These are phyloP conservation scores for Astraeus odoratus DNA, from an alignment of 768 basidiomycete species.

Conservation along the genomic window DNA sequence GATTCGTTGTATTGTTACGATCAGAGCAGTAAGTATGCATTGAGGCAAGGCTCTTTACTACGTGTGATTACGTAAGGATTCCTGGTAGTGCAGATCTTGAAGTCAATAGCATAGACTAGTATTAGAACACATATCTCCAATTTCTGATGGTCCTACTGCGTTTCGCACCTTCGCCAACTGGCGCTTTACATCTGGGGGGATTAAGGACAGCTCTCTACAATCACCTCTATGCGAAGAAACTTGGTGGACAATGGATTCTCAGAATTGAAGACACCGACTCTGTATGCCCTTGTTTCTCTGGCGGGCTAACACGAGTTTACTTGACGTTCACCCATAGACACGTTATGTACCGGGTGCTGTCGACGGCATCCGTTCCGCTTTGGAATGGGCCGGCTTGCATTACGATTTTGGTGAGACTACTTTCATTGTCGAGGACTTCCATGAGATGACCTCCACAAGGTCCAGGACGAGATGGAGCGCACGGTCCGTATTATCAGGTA, in stretches of 20 bases:
- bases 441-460: constrained; percentile 38
- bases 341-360: constrained; percentile 80
- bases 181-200: constrained; percentile 89
- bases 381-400: constrained; percentile 87
- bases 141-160: constrained; percentile 65
- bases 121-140: too few species aligned
- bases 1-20: too few species aligned
- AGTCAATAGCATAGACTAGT: too few species aligned
- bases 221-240: constrained; percentile 74
- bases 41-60: too few species aligned
- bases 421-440: not conserved
- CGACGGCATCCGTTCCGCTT: constrained; percentile 64
- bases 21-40: too few species aligned
- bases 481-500: constrained; percentile 87
- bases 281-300: constrained; percentile 38
- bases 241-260: constrained; percentile 84
- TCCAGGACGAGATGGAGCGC: constrained; percentile 66
- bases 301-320: not conserved
- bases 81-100: too few species aligned
- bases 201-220: constrained; percentile 93
- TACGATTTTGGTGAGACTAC: constrained; percentile 73
- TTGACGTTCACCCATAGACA: constrained; percentile 57
- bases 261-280: constrained; percentile 94
- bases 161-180: constrained; percentile 97
- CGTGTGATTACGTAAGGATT: too few species aligned